A percentile compares a stretch with the other conserved stretches of the same genome.
These are phyloP conservation scores for Carex myosuroides DNA, from an alignment of 176 grass and related monocot species.

Conservation along the genomic window DNA sequence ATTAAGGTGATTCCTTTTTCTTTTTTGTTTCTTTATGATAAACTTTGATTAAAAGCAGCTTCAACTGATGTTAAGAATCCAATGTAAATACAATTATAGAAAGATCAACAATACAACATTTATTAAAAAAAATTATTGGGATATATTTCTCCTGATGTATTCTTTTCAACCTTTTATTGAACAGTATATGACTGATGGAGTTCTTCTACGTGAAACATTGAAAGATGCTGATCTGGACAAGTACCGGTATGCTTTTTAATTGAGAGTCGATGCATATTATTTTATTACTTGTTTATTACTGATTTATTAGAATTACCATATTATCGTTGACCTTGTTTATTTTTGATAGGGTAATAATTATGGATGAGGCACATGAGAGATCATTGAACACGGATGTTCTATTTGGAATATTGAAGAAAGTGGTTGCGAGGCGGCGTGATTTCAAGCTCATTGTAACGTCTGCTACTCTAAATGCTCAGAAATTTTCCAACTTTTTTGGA, in stretches of 20 bases:
- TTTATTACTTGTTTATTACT: not conserved
- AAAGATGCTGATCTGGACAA: slow-evolving; percentile 96
- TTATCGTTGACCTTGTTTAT: slow-evolving; percentile 16
- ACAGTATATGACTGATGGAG: slow-evolving; percentile 99
- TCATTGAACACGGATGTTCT: slow-evolving; percentile 42
- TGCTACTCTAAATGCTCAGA: slow-evolving; percentile 90
- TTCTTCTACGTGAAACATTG: slow-evolving; percentile 93
- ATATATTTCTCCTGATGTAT: slow-evolving; percentile 14
- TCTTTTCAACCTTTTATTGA: slow-evolving; percentile 11
- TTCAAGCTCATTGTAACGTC: slow-evolving; percentile 52
- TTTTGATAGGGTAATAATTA: slow-evolving; percentile 70
- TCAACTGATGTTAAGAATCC: not conserved
- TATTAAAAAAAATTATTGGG: not conserved
- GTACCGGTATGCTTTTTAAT: slow-evolving; percentile 61
- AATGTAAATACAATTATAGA: slow-evolving; percentile 3
- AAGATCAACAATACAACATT: slow-evolving; percentile 3
- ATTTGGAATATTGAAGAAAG: slow-evolving; percentile 45
- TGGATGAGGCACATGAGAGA: slow-evolving; percentile 99
- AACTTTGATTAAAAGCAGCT: slow-evolving; percentile 13
- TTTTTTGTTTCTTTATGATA: slow-evolving; percentile 13
- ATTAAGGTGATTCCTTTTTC: slow-evolving; percentile 63
- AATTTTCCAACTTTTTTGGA: slow-evolving; percentile 98
- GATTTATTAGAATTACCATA: slow-evolving; percentile 10
- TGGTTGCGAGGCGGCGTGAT: slow-evolving; percentile 38
- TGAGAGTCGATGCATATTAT: slow-evolving; percentile 2